phyloP scores from a whole-genome alignment of 257 asterid species.

The Solanum chiquidenum region DNA sequence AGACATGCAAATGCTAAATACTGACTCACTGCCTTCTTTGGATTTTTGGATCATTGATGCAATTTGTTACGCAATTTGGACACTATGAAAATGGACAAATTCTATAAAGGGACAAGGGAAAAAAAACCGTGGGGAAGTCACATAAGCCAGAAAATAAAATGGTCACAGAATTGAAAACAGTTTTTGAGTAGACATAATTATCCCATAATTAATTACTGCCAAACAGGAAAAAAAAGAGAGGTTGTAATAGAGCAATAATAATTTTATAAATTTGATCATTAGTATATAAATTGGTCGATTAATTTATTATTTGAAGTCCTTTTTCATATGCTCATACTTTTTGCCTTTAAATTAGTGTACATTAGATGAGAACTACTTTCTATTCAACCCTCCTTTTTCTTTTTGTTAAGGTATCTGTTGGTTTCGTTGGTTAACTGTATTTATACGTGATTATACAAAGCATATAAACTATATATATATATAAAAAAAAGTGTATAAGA shows the following conservation, averaged over 20 bases:
- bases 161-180: background rate
- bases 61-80: slow-evolving; percentile 7
- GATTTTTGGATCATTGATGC: background rate
- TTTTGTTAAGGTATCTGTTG: no score
- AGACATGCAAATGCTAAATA: background rate
- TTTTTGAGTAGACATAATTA: background rate
- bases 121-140: background rate
- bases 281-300: background rate
- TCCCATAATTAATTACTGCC: background rate
- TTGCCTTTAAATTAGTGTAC: background rate
- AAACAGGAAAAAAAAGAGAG: background rate
- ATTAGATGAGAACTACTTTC: background rate
- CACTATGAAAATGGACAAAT: slow-evolving; percentile 14
- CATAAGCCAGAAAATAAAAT: background rate
- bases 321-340: background rate
- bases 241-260: background rate
- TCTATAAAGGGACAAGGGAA: background rate
- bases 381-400: background rate
- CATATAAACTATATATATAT: no score
- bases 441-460: no score
- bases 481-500: no score
- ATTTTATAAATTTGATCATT: background rate
- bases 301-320: background rate
- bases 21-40: background rate
- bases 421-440: background rate